These are phyloP conservation scores for Miamiensis avidus DNA, from an alignment of 169 alveolate genomes.

Conservation along the genomic window DNA sequence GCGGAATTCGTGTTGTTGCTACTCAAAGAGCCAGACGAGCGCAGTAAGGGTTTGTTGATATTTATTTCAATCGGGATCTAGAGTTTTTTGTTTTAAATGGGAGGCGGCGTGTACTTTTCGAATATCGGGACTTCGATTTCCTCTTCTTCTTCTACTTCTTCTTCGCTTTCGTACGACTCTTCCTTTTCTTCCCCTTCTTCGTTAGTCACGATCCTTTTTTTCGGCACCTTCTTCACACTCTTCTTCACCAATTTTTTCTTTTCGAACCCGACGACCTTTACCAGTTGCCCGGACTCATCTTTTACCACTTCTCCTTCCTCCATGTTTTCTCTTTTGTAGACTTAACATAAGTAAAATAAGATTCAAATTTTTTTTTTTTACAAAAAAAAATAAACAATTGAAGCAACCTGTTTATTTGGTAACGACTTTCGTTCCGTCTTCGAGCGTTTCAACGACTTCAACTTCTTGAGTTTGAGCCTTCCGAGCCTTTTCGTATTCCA, in stretches of 20 bases:
- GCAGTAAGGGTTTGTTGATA: too few species aligned
- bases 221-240: background rate
- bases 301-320: background rate
- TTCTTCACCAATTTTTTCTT: background rate
- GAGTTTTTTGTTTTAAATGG: too few species aligned
- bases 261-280: background rate
- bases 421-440: background rate
- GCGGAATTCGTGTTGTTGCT: too few species aligned
- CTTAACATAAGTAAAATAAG: too few species aligned
- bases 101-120: background rate
- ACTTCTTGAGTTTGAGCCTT: background rate
- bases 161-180: background rate
- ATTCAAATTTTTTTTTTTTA: too few species aligned
- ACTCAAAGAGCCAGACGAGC: too few species aligned
- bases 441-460: background rate
- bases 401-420: background rate
- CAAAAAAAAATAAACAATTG: too few species aligned
- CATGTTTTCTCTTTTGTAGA: too few species aligned
- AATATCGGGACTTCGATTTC: background rate
- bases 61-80: too few species aligned
- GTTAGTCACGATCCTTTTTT: background rate
- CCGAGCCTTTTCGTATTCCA: too few species aligned
- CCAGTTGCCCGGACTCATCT: background rate
- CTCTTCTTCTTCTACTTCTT: background rate
- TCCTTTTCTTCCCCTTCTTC: background rate